phyloP scores from a whole-genome alignment of 176 grass and related monocot species.

The Cenchrus americanus region DNA sequence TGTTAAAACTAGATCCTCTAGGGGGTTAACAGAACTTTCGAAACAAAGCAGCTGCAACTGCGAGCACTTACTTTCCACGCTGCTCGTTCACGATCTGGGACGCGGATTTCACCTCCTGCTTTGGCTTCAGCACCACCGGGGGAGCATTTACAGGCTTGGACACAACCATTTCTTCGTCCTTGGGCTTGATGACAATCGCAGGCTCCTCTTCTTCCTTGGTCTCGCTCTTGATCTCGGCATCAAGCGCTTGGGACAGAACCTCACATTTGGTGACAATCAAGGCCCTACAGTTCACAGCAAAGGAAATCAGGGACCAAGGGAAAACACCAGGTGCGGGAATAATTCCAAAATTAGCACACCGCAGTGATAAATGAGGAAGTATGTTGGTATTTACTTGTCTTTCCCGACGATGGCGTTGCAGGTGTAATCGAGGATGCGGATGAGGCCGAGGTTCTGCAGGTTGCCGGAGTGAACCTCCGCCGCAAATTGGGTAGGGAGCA shows the following conservation, averaged over 20 bases:
- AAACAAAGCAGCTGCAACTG: neutral
- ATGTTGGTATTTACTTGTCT: slow-evolving; percentile 49
- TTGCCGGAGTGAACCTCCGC: slow-evolving; percentile 75
- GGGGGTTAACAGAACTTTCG: neutral
- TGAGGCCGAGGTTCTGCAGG: slow-evolving; percentile 75
- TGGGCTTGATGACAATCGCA: slow-evolving; percentile 28
- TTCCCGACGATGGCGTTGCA: slow-evolving; percentile 60
- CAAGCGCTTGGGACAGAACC: slow-evolving; percentile 56
- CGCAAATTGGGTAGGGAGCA: slow-evolving; percentile 70
- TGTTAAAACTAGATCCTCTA: neutral
- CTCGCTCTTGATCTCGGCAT: slow-evolving; percentile 69
- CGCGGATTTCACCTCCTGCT: slow-evolving; percentile 73
- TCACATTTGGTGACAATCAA: slow-evolving; percentile 89
- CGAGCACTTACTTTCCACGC: slow-evolving; percentile 70
- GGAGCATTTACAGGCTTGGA: slow-evolving; percentile 28
- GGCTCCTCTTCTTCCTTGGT: slow-evolving; percentile 53
- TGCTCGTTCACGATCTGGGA: slow-evolving; percentile 88
- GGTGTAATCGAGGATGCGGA: slow-evolving; percentile 85
- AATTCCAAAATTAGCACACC: neutral
- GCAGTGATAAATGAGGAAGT: neutral
- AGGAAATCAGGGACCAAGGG: neutral
- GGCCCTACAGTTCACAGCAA: slow-evolving; percentile 42
- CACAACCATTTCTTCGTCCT: slow-evolving; percentile 25
- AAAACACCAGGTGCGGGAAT: neutral
- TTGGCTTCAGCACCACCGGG: slow-evolving; percentile 56